Percentiles rank a stretch among this genome's conserved stretches.
Conservation (phyloP, 805 yeast species). For the Ogataea philodendri region DNA sequence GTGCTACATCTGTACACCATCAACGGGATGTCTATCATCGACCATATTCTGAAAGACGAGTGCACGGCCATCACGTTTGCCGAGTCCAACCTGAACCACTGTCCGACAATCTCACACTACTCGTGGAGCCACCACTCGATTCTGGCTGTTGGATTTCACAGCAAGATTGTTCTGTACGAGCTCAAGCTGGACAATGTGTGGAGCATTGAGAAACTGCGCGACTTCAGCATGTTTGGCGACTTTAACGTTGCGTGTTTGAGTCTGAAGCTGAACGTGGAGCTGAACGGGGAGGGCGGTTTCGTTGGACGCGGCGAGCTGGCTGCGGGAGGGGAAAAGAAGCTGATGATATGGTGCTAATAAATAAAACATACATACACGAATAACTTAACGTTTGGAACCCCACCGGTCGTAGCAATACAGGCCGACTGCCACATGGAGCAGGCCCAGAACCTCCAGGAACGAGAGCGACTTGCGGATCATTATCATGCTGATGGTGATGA, state of each 20-base stretch:
- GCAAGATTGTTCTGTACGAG: conserved; percentile 28
- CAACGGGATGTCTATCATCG: conserved; percentile 48
- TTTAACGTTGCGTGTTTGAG: conserved; percentile 33
- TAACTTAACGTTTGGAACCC: conserved; percentile 35
- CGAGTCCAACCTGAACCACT: conserved; percentile 15
- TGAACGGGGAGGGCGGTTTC: conserved; percentile 36
- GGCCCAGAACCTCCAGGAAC: conserved; percentile 46
- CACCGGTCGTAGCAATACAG: conserved; percentile 62
- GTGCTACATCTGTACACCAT: conserved; percentile 43
- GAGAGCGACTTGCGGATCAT: conserved; percentile 53
- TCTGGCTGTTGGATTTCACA: conserved; percentile 36
- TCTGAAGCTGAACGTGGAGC: conserved; percentile 32
- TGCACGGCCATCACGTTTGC: conserved; percentile 22
- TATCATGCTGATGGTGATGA: conserved; percentile 74
- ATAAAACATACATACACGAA: conserved; percentile 4
- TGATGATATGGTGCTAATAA: conserved; percentile 44
- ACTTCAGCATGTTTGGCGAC: conserved; percentile 22
- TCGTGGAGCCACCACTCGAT: conserved; percentile 38
- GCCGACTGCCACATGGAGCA: conserved; percentile 52
- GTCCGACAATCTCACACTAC: conserved; percentile 7
- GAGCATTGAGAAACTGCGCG: conserved; percentile 27
- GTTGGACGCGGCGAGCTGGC: conserved; percentile 38
- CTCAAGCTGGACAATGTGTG: conserved; percentile 20
- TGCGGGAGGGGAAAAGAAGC: conserved; percentile 56
- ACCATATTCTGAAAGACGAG: conserved; percentile 19